Evolutionary conservation across 306 rosid species (phyloP).

Genomic region (Vigna mungo): DNA sequence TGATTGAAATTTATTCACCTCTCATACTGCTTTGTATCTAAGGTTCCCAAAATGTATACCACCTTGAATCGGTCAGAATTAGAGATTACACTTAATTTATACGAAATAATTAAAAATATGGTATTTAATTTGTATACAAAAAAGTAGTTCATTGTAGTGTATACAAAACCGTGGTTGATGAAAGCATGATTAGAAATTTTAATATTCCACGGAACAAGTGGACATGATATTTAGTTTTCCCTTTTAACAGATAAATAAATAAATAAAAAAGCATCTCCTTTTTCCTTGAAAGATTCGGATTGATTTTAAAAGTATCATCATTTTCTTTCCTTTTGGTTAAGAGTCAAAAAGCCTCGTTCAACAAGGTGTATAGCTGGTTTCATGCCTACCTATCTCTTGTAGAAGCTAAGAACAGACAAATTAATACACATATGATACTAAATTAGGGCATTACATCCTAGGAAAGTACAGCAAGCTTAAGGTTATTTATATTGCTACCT

Average conservation of each 20-base stretch:
- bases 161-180: constrained; percentile 27
- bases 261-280: constrained; percentile 17
- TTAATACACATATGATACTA: constrained; percentile 34
- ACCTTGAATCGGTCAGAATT: too few relatives aligned
- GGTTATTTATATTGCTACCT: not conserved
- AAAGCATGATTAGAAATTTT: constrained; percentile 42
- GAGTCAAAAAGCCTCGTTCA: constrained; percentile 51
- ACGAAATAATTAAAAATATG: not conserved
- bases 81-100: not conserved
- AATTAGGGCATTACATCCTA: constrained; percentile 48
- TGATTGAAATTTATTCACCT: too few relatives aligned
- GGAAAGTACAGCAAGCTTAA: constrained; percentile 25
- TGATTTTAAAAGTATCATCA: constrained; percentile 8
- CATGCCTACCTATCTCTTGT: constrained; percentile 18
- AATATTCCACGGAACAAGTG: constrained; percentile 43
- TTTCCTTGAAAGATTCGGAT: constrained; percentile 21
- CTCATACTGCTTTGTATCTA: too few relatives aligned
- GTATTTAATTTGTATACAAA: not conserved
- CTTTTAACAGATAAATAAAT: not conserved
- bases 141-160: constrained; percentile 33
- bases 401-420: constrained; percentile 37
- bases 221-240: constrained; percentile 24
- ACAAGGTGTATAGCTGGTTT: constrained; percentile 8
- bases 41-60: too few relatives aligned
- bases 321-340: constrained; percentile 4